Evolutionary conservation across 208 protist species (phyloP).

Genomic region (Acanthamoeba lenticulata): DNA sequence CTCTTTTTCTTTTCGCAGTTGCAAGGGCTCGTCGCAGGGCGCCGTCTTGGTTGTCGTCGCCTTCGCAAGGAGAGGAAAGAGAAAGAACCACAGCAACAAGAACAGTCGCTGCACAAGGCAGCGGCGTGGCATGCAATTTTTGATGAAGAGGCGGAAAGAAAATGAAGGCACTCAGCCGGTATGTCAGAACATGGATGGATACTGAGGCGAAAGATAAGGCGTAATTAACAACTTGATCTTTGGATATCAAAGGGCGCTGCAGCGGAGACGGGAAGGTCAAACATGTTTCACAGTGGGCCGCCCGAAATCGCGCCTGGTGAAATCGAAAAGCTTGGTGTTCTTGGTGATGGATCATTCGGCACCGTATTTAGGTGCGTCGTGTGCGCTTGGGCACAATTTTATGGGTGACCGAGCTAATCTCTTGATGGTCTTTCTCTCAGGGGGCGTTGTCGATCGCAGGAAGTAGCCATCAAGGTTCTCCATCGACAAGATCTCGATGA

Average conservation of each 20-base stretch:
- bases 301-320: conserved; percentile 50
- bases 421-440: no score
- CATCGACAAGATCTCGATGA: conserved; percentile 61
- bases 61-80: background rate
- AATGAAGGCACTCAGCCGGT: conserved; percentile 4
- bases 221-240: no score
- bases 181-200: no score
- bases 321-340: conserved; percentile 37
- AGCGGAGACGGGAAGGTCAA: background rate
- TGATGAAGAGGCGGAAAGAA: conserved; percentile 52
- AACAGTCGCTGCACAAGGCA: background rate
- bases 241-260: no score
- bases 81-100: background rate
- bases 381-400: background rate
- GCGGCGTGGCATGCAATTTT: conserved; percentile 39
- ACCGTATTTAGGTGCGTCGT: background rate
- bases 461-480: conserved; percentile 61
- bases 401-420: background rate
- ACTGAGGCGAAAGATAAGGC: no score
- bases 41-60: no score
- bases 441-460: conserved; percentile 56
- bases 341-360: conserved; percentile 61
- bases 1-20: no score
- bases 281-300: conserved; percentile 62
- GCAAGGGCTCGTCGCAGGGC: no score